Conservation (phyloP, 306 rosid genomes). For the Leucaena leucocephala region DNA sequence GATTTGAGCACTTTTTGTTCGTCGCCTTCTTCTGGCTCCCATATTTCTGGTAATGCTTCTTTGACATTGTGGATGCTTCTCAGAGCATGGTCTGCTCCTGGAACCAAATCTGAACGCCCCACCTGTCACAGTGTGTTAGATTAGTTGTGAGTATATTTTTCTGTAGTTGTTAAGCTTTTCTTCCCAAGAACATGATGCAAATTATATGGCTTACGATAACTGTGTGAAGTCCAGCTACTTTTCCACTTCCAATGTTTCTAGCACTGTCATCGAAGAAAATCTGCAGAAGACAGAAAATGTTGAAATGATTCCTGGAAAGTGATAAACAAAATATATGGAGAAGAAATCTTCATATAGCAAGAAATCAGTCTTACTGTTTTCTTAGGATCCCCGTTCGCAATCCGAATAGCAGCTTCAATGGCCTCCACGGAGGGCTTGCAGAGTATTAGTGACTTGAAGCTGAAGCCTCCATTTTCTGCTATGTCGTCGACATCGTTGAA, state of each 20-base stretch:
- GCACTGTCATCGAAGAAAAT: constrained; percentile 83
- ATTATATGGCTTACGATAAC: constrained; percentile 64
- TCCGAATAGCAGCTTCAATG: constrained; percentile 65
- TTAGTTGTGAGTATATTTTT: constrained; percentile 13
- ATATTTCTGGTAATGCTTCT: constrained; percentile 83
- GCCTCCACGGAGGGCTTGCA: constrained; percentile 82
- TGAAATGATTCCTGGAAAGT: constrained; percentile 20
- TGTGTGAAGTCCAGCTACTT: constrained; percentile 74
- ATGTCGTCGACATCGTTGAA: not conserved
- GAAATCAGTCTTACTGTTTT: constrained; percentile 57
- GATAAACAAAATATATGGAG: not conserved
- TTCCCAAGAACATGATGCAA: constrained; percentile 1
- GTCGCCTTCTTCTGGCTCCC: constrained; percentile 50
- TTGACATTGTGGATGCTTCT: constrained; percentile 83
- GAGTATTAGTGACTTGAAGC: constrained; percentile 47
- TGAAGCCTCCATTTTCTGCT: constrained; percentile 18
- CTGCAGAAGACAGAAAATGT: constrained; percentile 47
- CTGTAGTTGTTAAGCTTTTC: not conserved
- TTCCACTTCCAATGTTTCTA: constrained; percentile 79
- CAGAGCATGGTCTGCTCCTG: constrained; percentile 80
- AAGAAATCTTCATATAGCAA: constrained; percentile 9
- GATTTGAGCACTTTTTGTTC: constrained; percentile 38
- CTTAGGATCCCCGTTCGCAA: constrained; percentile 61
- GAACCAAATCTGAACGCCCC: constrained; percentile 66
- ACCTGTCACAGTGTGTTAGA: constrained; percentile 55